Percentiles rank a stretch among this genome's conserved stretches.
phyloP scores from a whole-genome alignment of 2,329 filamentous ascomycete genomes.

The Colletotrichum abscissum region DNA sequence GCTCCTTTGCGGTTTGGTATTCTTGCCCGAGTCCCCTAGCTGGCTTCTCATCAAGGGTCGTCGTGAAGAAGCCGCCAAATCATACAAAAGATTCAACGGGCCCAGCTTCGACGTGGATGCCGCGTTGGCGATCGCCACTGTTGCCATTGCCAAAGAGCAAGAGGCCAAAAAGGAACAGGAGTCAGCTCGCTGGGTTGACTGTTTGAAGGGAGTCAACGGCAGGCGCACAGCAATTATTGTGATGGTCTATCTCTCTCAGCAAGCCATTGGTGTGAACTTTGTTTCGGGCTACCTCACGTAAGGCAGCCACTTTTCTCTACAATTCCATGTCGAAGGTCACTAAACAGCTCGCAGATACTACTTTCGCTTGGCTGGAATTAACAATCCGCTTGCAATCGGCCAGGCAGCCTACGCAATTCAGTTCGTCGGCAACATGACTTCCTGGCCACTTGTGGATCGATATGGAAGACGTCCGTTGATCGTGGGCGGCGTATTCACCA shows the following conservation, averaged over 20 bases:
- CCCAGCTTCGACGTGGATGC: constrained; percentile 41
- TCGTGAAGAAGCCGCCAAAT: constrained; percentile 36
- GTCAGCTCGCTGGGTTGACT: constrained; percentile 41
- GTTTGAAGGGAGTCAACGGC: constrained; percentile 42
- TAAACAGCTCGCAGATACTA: constrained; percentile 36
- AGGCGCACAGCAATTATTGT: constrained; percentile 44
- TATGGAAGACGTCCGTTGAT: constrained; percentile 44
- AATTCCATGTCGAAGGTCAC: not conserved
- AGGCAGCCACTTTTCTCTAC: not conserved
- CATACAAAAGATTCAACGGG: constrained; percentile 41
- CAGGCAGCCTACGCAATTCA: constrained; percentile 44
- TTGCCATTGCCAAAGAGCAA: constrained; percentile 40
- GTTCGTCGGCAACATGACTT: constrained; percentile 43
- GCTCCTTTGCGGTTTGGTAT: constrained; percentile 38
- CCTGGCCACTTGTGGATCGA: constrained; percentile 45
- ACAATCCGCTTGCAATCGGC: constrained; percentile 42
- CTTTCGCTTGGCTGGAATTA: constrained; percentile 43
- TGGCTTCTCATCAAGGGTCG: constrained; percentile 38
- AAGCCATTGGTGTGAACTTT: constrained; percentile 45
- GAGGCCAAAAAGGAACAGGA: constrained; percentile 39
- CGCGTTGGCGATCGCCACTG: constrained; percentile 36
- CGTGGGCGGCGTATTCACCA: constrained; percentile 41
- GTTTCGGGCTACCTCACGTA: constrained; percentile 49
- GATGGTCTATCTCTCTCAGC: constrained; percentile 46
- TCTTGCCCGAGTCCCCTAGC: constrained; percentile 38